Conservation (phyloP, 306 rosid genomes). For the Hylodesmum podocarpum region DNA sequence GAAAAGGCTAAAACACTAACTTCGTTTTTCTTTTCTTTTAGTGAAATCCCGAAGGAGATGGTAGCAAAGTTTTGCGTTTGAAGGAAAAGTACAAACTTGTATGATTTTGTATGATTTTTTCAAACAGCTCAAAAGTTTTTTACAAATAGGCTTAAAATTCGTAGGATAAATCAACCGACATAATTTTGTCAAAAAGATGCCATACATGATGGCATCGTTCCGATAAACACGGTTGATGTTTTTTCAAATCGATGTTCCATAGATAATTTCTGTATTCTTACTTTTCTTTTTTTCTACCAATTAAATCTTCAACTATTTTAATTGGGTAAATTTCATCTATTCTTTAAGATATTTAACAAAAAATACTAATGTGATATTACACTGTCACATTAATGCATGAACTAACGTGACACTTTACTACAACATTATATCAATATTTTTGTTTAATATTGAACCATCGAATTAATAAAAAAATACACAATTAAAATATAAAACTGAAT, state of each 20-base stretch:
- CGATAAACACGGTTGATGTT: neutral
- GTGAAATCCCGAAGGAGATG: neutral
- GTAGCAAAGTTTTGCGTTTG: neutral
- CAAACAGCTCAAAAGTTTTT: neutral
- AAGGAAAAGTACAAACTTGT: neutral
- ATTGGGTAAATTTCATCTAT: no score
- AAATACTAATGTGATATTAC: no score
- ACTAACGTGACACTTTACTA: no score
- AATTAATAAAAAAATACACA: no score
- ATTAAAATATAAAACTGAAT: no score
- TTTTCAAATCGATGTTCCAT: neutral
- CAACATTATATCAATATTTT: no score
- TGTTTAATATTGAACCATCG: no score
- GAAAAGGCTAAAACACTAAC: neutral
- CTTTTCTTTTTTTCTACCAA: no score
- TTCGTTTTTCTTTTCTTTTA: neutral
- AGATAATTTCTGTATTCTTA: no score
- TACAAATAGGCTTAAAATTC: neutral
- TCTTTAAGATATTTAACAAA: no score
- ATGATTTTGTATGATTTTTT: neutral
- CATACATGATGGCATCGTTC: slow-evolving; percentile 12
- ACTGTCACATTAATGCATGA: no score
- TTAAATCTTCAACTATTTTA: no score
- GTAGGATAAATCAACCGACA: slow-evolving; percentile 27
- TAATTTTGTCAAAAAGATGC: slow-evolving; percentile 17